Percentiles rank a stretch among this genome's conserved stretches.
phyloP scores from a whole-genome alignment of 176 grass and related monocot species.

The Musa schizocarpa region DNA sequence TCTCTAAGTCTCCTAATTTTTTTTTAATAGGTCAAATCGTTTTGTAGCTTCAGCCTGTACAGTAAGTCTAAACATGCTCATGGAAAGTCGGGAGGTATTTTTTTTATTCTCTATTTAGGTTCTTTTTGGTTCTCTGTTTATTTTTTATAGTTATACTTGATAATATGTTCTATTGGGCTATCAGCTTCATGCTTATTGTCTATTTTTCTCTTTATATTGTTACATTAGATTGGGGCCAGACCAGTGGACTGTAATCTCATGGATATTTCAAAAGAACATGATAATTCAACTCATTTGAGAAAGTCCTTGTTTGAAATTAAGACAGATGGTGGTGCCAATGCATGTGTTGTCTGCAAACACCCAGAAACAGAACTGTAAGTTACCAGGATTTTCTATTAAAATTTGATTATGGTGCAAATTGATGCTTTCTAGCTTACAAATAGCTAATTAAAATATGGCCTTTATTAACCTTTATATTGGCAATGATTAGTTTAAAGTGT shows the following conservation, averaged over 20 bases:
- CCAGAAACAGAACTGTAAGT: slow-evolving; percentile 55
- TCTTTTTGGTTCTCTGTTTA: neutral
- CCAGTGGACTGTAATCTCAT: neutral
- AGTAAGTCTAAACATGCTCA: neutral
- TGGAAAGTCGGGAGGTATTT: neutral
- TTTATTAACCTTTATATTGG: neutral
- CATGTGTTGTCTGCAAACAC: slow-evolving; percentile 48
- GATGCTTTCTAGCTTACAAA: slow-evolving; percentile 1
- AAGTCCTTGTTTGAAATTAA: slow-evolving; percentile 10
- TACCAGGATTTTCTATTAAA: slow-evolving; percentile 8
- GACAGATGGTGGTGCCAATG: slow-evolving; percentile 18
- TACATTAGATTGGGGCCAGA: neutral
- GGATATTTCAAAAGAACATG: neutral
- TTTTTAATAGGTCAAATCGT: neutral
- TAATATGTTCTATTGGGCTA: neutral
- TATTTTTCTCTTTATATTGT: neutral
- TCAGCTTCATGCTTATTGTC: neutral
- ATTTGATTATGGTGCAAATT: neutral
- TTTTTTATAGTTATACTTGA: neutral
- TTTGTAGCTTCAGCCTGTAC: neutral
- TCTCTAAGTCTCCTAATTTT: neutral
- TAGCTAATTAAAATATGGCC: neutral
- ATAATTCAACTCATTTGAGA: neutral
- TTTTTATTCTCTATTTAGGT: neutral
- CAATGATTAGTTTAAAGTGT: neutral